phyloP scores from a whole-genome alignment of 2,329 filamentous ascomycete species.

The Aspergillus latus region DNA sequence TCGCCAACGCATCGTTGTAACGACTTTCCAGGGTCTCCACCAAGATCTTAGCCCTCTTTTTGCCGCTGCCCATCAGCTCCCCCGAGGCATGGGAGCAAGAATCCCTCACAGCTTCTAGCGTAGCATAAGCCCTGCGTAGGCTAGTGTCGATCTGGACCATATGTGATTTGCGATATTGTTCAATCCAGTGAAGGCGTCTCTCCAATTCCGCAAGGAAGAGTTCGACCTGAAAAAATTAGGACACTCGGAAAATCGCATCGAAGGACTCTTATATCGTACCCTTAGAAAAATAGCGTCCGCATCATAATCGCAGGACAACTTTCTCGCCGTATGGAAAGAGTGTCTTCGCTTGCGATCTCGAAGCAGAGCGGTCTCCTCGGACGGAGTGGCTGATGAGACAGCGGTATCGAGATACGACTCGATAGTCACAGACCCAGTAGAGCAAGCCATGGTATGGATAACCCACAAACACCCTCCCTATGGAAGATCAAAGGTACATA shows the following conservation, averaged over 20 bases:
- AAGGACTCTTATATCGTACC: slow-evolving; percentile 25
- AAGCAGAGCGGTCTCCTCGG: slow-evolving; percentile 35
- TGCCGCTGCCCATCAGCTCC: slow-evolving; percentile 83
- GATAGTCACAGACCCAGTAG: slow-evolving; percentile 41
- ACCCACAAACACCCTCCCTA: slow-evolving; percentile 2
- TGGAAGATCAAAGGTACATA: slow-evolving; percentile 19
- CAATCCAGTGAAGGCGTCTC: slow-evolving; percentile 80
- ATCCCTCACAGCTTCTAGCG: slow-evolving; percentile 80
- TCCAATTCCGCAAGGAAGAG: slow-evolving; percentile 74
- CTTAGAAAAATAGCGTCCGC: slow-evolving; percentile 46
- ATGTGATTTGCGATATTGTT: slow-evolving; percentile 80
- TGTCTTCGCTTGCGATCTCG: slow-evolving; percentile 45
- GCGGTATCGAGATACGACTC: slow-evolving; percentile 35
- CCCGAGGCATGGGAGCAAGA: slow-evolving; percentile 88
- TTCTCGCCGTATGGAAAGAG: slow-evolving; percentile 46
- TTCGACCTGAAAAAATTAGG: slow-evolving; percentile 39
- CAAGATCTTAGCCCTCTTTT: slow-evolving; percentile 79
- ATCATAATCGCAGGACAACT: slow-evolving; percentile 46
- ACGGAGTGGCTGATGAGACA: slow-evolving; percentile 30
- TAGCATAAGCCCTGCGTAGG: slow-evolving; percentile 80
- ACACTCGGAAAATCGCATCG: not conserved
- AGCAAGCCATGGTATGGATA: slow-evolving; percentile 38
- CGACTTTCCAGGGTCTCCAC: slow-evolving; percentile 87
- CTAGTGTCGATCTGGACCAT: slow-evolving; percentile 79
- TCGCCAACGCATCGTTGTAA: slow-evolving; percentile 81